phyloP scores from a whole-genome alignment of 306 rosid genomes.

The Coriaria nepalensis region DNA sequence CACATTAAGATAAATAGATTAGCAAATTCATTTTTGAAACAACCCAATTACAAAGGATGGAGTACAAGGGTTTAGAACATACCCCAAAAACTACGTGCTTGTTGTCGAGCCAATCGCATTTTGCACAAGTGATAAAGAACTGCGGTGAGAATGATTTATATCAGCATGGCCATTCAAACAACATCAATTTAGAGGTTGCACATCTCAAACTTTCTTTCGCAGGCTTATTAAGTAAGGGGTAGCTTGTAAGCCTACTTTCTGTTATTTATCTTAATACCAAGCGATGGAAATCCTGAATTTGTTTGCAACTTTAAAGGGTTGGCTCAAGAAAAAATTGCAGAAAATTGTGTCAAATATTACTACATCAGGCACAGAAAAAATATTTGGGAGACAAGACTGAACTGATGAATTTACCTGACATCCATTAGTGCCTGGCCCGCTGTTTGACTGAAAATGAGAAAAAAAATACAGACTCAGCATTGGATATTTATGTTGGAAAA shows the following conservation, averaged over 20 bases:
- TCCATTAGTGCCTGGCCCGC: conserved; percentile 77
- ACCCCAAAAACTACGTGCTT: conserved; percentile 99
- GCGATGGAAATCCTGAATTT: too few relatives aligned
- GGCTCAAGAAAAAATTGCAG: not conserved
- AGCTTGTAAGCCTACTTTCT: too few relatives aligned
- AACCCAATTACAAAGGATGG: conserved; percentile 1
- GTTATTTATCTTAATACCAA: not conserved
- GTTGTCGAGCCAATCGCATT: conserved; percentile 98
- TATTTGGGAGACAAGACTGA: conserved; percentile 4
- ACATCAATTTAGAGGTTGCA: not conserved
- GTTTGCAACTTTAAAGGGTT: too few relatives aligned
- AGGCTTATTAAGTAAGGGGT: too few relatives aligned
- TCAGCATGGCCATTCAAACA: not conserved
- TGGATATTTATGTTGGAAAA: not conserved
- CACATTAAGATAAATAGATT: too few relatives aligned
- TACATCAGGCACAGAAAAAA: too few relatives aligned
- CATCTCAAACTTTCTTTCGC: not conserved
- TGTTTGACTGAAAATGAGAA: conserved; percentile 68
- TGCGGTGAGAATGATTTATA: conserved; percentile 17
- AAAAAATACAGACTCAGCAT: not conserved
- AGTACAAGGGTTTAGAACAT: conserved; percentile 20
- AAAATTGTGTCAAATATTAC: too few relatives aligned
- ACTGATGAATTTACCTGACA: conserved; percentile 52
- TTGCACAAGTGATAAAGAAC: conserved; percentile 90
- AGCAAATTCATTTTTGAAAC: not conserved